Conservation (phyloP, 257 asterid genomes). For the Lithospermum erythrorhizon region DNA sequence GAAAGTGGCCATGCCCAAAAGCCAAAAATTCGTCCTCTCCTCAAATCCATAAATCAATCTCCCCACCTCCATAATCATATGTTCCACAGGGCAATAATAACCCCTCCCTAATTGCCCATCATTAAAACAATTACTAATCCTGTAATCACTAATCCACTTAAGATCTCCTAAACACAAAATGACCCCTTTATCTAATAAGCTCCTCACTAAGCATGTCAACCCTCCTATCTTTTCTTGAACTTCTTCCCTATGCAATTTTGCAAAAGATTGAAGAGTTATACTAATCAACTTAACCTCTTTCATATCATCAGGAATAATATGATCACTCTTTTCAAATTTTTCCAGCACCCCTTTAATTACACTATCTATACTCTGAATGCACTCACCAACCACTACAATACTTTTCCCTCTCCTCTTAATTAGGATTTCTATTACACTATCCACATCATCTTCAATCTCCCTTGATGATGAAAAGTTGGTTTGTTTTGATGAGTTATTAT, state of each 20-base stretch:
- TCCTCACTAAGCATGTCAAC: constrained; percentile 37
- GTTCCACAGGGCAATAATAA: constrained; percentile 64
- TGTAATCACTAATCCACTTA: constrained; percentile 65
- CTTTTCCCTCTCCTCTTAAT: constrained; percentile 22
- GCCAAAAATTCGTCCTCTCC: constrained; percentile 50
- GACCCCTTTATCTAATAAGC: constrained; percentile 49
- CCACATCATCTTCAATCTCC: constrained; percentile 39
- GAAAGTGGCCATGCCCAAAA: constrained; percentile 72
- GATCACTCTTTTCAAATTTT: constrained; percentile 32
- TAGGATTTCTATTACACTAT: constrained; percentile 29
- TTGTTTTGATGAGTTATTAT: not conserved
- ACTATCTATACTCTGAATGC: constrained; percentile 28
- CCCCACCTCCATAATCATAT: constrained; percentile 71
- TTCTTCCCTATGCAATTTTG: constrained; percentile 42
- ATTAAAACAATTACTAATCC: constrained; percentile 10
- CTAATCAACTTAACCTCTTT: constrained; percentile 47
- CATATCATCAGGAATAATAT: constrained; percentile 28
- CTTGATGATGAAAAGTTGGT: constrained; percentile 7
- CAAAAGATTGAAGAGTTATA: constrained; percentile 39
- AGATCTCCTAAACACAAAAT: constrained; percentile 73
- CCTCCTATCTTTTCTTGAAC: constrained; percentile 58
- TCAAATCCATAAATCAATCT: constrained; percentile 39
- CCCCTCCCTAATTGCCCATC: constrained; percentile 23
- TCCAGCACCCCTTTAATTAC: constrained; percentile 43
- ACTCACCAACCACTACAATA: constrained; percentile 62